Base-by-base conservation (phyloP, 306 rosid genomes). In the Dalbergia cochinchinensis region DNA sequence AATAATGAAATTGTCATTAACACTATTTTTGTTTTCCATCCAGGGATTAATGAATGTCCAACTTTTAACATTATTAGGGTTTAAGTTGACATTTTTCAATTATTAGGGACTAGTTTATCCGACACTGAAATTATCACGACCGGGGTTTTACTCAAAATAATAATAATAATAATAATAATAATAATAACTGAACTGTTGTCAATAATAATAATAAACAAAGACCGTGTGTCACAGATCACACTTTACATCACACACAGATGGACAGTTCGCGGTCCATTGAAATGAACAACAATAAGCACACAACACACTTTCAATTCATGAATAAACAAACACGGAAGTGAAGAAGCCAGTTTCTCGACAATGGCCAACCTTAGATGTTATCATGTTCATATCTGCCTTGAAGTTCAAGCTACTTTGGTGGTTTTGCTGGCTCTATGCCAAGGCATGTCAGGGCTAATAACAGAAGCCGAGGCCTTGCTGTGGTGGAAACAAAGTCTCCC, bases 401-500 rank as follows among this genome's bases (percentile, higher is more conserved):
- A 57, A 51, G 8, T 79, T 45, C 45, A 20, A 60, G 7, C 37
- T 8, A 58, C 54, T 7, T 9, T 71, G 58, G 1, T 70, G 66
- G 10, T 84, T 33, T 22, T 80, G 10, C 15, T 84, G 6, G 20
- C 53, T 73, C 71, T 80, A 8, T 63, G 66, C 26, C 51, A 64
- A 34, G 19, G 8, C 20, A 55, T 53, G 7, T 63, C 44, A 12
- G 84, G 78, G 18, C 60, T 65, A 16, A 77, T 48, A 20, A 69
- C 82, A 60, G 88, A 86, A 78, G 54, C 57, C n/a, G 83, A 90
- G 31, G 90, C 94, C 34, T 77, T 88, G 4, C 78, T 88, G 13
- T 65, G 12, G 14, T 90, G 94, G 94, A 90, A 90, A 64, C 44
- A 51, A 14, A 88, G 82, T 77, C 84, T 90, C 6, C 91, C 94